A percentile compares a stretch with the other conserved stretches of the same genome.
These are phyloP conservation scores for Flagelloscypha sp. DNA, from an alignment of 768 basidiomycete species.

Conservation along the genomic window DNA sequence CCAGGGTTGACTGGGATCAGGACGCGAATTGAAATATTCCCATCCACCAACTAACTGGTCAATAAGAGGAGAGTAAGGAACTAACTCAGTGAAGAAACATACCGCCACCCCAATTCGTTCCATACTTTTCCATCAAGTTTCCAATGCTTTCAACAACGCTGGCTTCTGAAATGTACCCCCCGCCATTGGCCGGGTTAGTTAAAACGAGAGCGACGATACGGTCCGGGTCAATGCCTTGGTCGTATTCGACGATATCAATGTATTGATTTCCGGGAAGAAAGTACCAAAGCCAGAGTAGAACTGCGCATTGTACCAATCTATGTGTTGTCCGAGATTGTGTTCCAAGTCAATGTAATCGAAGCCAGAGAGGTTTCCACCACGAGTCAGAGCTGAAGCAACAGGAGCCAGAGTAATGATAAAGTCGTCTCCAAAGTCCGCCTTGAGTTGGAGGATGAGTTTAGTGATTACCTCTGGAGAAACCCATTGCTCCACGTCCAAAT, in stretches of 20 bases:
- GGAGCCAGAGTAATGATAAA: slow-evolving; percentile 21
- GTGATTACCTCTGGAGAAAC: slow-evolving; percentile 10
- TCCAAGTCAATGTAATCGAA: slow-evolving; percentile 18
- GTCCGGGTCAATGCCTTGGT: slow-evolving; percentile 11
- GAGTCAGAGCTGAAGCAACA: slow-evolving; percentile 15
- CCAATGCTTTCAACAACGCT: slow-evolving; percentile 12
- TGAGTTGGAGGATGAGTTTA: slow-evolving; percentile 16
- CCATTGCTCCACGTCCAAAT: slow-evolving; percentile 19
- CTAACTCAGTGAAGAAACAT: too few relatives aligned
- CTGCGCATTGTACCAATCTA: slow-evolving; percentile 19
- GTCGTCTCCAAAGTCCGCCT: slow-evolving; percentile 16
- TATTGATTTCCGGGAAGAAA: slow-evolving; percentile 15
- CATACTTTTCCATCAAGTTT: slow-evolving; percentile 13
- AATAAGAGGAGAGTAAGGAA: too few relatives aligned
- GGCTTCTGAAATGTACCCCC: slow-evolving; percentile 11
- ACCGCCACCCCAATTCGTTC: slow-evolving; percentile 16
- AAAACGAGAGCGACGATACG: slow-evolving; percentile 14
- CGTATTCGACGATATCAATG: slow-evolving; percentile 14
- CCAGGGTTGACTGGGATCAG: slow-evolving; percentile 12
- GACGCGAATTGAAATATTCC: slow-evolving; percentile 20
- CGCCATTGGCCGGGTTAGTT: slow-evolving; percentile 16
- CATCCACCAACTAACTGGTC: slow-evolving; percentile 19
- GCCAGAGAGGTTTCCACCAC: slow-evolving; percentile 18
- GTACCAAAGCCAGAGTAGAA: slow-evolving; percentile 19
- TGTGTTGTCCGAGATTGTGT: slow-evolving; percentile 6